These are phyloP conservation scores for Fulvia fulva DNA, from an alignment of 2,329 filamentous ascomycete genomes.

Conservation along the genomic window DNA sequence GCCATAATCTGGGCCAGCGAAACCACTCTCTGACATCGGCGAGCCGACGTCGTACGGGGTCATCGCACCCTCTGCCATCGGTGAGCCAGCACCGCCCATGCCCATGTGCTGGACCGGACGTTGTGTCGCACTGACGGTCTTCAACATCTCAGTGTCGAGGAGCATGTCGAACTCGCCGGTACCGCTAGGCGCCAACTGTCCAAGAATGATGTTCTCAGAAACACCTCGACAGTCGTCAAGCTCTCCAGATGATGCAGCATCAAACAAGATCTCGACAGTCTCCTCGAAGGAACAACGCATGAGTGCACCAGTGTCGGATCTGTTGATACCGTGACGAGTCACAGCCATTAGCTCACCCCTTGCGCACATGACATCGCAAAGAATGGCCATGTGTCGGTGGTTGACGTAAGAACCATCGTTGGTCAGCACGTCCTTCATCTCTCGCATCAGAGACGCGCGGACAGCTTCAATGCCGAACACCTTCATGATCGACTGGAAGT, in stretches of 20 bases:
- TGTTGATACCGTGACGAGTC: constrained; percentile 97
- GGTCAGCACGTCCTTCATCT: constrained; percentile 86
- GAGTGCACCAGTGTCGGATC: constrained; percentile 92
- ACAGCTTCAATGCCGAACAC: constrained; percentile 96
- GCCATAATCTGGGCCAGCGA: constrained; percentile 58
- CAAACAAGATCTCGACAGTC: constrained; percentile 95
- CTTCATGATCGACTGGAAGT: constrained; percentile 89
- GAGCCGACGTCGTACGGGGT: constrained; percentile 84
- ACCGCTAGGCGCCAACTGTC: constrained; percentile 93
- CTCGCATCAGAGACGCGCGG: constrained; percentile 77
- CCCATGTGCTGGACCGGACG: constrained; percentile 50
- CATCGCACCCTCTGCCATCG: constrained; percentile 67
- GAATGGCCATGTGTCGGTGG: constrained; percentile 88
- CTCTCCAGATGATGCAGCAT: constrained; percentile 90
- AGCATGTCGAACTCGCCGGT: constrained; percentile 94
- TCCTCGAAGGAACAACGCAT: constrained; percentile 99
- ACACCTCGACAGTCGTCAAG: constrained; percentile 97
- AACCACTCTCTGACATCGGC: constrained; percentile 58
- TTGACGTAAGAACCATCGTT: constrained; percentile 99
- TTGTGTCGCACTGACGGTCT: constrained; percentile 79
- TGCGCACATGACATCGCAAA: constrained; percentile 97
- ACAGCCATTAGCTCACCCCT: constrained; percentile 92
- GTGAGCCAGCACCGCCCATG: constrained; percentile 69
- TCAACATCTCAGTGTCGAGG: constrained; percentile 90
- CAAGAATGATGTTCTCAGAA: constrained; percentile 97